phyloP scores from a whole-genome alignment of 495 filamentous ascomycete genomes.

The Penicillium nucicola region DNA sequence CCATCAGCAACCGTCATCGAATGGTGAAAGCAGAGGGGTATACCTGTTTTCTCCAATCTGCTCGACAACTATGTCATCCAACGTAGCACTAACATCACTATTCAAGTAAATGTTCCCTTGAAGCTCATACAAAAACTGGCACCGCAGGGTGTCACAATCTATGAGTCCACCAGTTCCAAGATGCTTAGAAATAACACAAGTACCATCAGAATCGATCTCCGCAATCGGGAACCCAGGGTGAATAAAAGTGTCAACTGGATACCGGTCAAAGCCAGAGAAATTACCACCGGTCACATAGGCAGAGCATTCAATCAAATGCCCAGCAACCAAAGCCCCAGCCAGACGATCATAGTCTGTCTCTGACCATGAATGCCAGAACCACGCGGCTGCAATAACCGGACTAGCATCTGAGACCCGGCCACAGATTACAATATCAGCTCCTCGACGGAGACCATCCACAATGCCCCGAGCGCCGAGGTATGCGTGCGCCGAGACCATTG shows the following conservation, averaged over 20 bases:
- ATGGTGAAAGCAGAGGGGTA: not conserved
- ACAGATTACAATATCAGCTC: slow-evolving; percentile 54
- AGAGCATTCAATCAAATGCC: slow-evolving; percentile 53
- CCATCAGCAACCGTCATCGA: slow-evolving; percentile 2
- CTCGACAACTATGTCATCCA: slow-evolving; percentile 38
- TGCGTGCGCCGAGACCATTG: slow-evolving; percentile 30
- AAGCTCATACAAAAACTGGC: slow-evolving; percentile 55
- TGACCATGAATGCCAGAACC: slow-evolving; percentile 44
- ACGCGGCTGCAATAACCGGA: slow-evolving; percentile 46
- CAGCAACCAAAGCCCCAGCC: slow-evolving; percentile 43
- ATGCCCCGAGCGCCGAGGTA: slow-evolving; percentile 50
- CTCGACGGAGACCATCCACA: slow-evolving; percentile 34
- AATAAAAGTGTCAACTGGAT: slow-evolving; percentile 26
- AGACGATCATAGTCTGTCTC: slow-evolving; percentile 38
- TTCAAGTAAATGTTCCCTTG: slow-evolving; percentile 53
- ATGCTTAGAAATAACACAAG: slow-evolving; percentile 31
- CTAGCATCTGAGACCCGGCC: slow-evolving; percentile 50
- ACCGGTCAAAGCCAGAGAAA: slow-evolving; percentile 47
- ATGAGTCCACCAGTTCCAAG: slow-evolving; percentile 20
- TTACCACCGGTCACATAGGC: slow-evolving; percentile 52
- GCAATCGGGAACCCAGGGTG: slow-evolving; percentile 39
- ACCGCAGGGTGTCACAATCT: slow-evolving; percentile 41
- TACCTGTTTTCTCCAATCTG: slow-evolving; percentile 27
- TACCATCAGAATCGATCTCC: slow-evolving; percentile 28
- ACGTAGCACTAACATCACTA: slow-evolving; percentile 47